Evolutionary conservation across 2,329 filamentous ascomycete genomes (phyloP).

Genomic region (Trichoderma citrinoviride): DNA sequence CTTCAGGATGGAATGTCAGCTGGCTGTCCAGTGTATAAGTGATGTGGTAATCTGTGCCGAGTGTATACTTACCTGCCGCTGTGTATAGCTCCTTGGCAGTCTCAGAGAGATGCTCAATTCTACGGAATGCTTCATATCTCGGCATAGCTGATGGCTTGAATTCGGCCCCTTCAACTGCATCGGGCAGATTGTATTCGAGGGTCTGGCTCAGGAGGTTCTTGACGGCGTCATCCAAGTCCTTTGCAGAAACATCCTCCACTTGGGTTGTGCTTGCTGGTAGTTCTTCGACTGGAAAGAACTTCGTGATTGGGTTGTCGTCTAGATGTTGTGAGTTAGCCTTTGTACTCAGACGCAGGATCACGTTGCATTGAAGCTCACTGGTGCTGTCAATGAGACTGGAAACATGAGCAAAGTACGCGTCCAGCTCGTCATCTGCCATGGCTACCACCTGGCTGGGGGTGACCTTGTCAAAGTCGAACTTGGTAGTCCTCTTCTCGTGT

Average conservation of each 20-base stretch:
- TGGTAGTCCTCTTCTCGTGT: conserved; percentile 19
- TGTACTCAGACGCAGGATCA: neutral
- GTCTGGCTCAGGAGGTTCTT: conserved; percentile 27
- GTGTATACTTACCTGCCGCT: conserved; percentile 32
- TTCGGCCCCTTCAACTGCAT: conserved; percentile 1
- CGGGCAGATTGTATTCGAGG: conserved; percentile 1
- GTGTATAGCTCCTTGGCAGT: conserved; percentile 35
- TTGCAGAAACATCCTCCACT: conserved; percentile 27
- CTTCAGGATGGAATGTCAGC: conserved; percentile 23
- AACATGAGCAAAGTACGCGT: conserved; percentile 59
- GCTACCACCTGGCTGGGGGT: conserved; percentile 60
- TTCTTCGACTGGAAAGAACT: conserved; percentile 37
- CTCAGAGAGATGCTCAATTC: conserved; percentile 34
- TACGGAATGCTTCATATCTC: conserved; percentile 36
- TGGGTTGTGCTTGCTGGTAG: conserved; percentile 17
- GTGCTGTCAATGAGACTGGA: conserved; percentile 34
- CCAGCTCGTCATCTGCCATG: conserved; percentile 60
- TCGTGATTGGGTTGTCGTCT: conserved; percentile 33
- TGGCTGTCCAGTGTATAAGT: neutral
- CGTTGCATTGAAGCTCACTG: conserved; percentile 29
- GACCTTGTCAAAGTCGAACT: conserved; percentile 48
- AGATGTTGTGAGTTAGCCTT: neutral
- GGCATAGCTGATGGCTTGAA: neutral
- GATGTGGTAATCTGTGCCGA: neutral
- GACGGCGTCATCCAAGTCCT: conserved; percentile 29